A percentile compares a stretch with the other conserved stretches of the same genome.
phyloP scores from a whole-genome alignment of 2,329 filamentous ascomycete species.

The Arthrocladium fulminans region DNA sequence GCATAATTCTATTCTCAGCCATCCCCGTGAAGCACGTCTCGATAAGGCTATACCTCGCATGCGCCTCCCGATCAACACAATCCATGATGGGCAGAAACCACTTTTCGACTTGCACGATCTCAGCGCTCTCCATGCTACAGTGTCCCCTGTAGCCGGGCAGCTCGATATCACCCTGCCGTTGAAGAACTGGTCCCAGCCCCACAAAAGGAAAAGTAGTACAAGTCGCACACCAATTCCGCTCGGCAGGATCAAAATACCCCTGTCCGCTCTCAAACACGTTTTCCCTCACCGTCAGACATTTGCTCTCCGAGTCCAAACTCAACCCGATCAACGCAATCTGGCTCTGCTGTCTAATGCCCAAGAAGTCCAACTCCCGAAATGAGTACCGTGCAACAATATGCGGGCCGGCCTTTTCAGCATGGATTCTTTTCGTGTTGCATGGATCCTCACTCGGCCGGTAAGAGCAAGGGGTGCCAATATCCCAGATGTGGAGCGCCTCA shows the following conservation, averaged over 20 bases:
- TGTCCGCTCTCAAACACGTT: slow-evolving; percentile 46
- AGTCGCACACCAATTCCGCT: slow-evolving; percentile 37
- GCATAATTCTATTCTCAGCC: slow-evolving; percentile 24
- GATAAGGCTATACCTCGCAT: slow-evolving; percentile 29
- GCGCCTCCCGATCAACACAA: slow-evolving; percentile 25
- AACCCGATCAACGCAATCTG: slow-evolving; percentile 44
- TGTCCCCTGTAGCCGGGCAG: slow-evolving; percentile 41
- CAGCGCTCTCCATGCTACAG: slow-evolving; percentile 29
- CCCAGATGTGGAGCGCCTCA: slow-evolving; percentile 52
- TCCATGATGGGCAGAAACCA: slow-evolving; percentile 34
- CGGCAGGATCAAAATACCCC: slow-evolving; percentile 33
- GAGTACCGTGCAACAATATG: slow-evolving; percentile 42
- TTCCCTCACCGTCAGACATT: slow-evolving; percentile 47
- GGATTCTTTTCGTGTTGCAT: slow-evolving; percentile 26
- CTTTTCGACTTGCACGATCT: slow-evolving; percentile 24
- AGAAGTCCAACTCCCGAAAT: slow-evolving; percentile 45
- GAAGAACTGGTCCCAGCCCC: slow-evolving; percentile 43
- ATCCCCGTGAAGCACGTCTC: slow-evolving; percentile 26
- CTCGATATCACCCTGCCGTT: slow-evolving; percentile 37
- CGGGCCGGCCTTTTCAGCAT: slow-evolving; percentile 32
- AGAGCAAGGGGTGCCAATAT: slow-evolving; percentile 43
- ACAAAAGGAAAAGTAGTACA: slow-evolving; percentile 48
- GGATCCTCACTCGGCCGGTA: slow-evolving; percentile 47
- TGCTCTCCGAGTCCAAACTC: slow-evolving; percentile 41
- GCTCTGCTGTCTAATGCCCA: slow-evolving; percentile 45